These are phyloP conservation scores for Dacryopinax spathularia DNA, from an alignment of 768 basidiomycete species.

Conservation along the genomic window DNA sequence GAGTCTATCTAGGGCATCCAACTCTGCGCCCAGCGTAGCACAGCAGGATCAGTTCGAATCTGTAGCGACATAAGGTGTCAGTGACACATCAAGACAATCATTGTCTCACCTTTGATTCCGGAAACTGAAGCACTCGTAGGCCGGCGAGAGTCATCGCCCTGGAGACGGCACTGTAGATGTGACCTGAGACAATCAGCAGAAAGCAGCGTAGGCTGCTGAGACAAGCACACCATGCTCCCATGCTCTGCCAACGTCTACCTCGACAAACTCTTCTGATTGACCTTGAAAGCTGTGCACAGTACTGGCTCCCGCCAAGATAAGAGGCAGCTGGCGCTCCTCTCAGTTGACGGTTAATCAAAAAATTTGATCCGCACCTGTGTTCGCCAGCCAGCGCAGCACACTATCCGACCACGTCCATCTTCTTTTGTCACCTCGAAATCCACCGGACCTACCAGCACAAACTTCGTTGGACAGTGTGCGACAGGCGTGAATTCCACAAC, in stretches of 20 bases:
- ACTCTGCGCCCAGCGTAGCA: too few relatives aligned
- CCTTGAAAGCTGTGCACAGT: background rate
- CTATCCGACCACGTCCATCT: background rate
- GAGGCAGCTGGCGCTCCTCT: background rate
- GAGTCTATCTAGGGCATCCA: too few relatives aligned
- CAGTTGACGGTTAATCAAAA: background rate
- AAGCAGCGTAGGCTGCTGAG: too few relatives aligned
- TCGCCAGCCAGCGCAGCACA: background rate
- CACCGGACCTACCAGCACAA: background rate
- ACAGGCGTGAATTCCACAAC: background rate
- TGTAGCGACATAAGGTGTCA: too few relatives aligned
- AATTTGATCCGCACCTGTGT: background rate
- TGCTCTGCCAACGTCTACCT: background rate
- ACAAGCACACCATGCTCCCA: background rate
- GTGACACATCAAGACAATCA: too few relatives aligned
- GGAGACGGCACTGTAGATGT: too few relatives aligned
- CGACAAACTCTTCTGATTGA: background rate
- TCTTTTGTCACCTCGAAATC: background rate
- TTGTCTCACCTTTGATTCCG: too few relatives aligned
- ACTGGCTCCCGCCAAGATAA: background rate
- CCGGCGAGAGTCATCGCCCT: too few relatives aligned
- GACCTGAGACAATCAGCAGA: too few relatives aligned
- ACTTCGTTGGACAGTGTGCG: background rate
- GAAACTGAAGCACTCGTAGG: too few relatives aligned
- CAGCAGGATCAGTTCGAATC: too few relatives aligned